Evolutionary conservation across 768 basidiomycete species (phyloP).

Genomic region (Cystofilobasidium macerans): DNA sequence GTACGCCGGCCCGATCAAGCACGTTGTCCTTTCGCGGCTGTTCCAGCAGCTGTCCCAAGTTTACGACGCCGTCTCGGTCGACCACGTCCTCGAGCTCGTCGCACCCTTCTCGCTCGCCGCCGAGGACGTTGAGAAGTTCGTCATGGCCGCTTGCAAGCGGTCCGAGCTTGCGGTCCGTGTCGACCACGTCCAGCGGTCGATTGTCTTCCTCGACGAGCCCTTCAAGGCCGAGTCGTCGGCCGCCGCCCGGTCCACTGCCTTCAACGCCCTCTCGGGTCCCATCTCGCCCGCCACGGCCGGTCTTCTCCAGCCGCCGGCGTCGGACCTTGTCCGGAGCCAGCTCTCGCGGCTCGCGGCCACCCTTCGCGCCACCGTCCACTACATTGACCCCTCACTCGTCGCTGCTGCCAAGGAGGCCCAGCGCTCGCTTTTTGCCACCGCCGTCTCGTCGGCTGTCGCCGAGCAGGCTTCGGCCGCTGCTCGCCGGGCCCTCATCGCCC

Average conservation of each 20-base stretch:
- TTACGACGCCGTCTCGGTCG: slow-evolving; percentile 74
- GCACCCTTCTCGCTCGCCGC: slow-evolving; percentile 60
- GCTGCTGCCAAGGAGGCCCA: slow-evolving; percentile 52
- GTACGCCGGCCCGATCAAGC: slow-evolving; percentile 80
- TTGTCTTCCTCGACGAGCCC: slow-evolving; percentile 71
- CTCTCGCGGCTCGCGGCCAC: slow-evolving; percentile 62
- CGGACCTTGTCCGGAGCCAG: slow-evolving; percentile 64
- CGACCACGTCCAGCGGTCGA: slow-evolving; percentile 74
- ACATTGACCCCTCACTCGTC: slow-evolving; percentile 41
- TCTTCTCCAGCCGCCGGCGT: slow-evolving; percentile 56
- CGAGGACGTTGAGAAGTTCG: slow-evolving; percentile 69
- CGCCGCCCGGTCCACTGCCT: slow-evolving; percentile 26
- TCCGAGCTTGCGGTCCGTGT: slow-evolving; percentile 77
- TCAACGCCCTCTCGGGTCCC: slow-evolving; percentile 39
- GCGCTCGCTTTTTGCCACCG: slow-evolving; percentile 41
- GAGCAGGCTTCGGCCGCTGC: slow-evolving; percentile 44
- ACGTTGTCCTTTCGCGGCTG: slow-evolving; percentile 79
- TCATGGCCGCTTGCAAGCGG: slow-evolving; percentile 81
- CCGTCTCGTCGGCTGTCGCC: slow-evolving; percentile 41
- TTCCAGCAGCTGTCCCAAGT: slow-evolving; percentile 85
- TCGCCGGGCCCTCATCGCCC: slow-evolving; percentile 66
- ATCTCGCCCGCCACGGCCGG: slow-evolving; percentile 24
- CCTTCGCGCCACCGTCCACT: slow-evolving; percentile 58
- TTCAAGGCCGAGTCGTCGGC: slow-evolving; percentile 43
- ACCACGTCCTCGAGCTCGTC: slow-evolving; percentile 61